Conservation (phyloP, 768 basidiomycete species). For the Lepiota brunneoincarnata region DNA sequence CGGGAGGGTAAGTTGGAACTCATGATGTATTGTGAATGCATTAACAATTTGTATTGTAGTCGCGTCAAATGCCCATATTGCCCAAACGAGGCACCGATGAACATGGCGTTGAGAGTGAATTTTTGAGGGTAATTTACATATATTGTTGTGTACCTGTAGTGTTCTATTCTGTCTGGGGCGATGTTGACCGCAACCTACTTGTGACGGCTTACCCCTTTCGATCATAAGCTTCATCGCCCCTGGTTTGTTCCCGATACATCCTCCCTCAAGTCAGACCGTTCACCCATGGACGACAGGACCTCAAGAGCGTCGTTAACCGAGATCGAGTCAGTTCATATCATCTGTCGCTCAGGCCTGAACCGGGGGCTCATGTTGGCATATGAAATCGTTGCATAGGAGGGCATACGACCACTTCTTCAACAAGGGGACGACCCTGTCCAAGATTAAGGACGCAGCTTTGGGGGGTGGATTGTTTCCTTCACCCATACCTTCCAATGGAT, state of each 20-base stretch:
- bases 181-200: background rate
- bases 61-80: slow-evolving; percentile 98
- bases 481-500: slow-evolving; percentile 28
- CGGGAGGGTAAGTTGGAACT: slow-evolving; percentile 50
- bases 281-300: background rate
- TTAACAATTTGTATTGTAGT: slow-evolving; percentile 35
- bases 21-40: slow-evolving; percentile 3
- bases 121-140: slow-evolving; percentile 39
- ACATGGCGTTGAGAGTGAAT: slow-evolving; percentile 58
- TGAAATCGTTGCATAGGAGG: slow-evolving; percentile 25
- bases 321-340: slow-evolving; percentile 15
- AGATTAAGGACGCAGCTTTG: slow-evolving; percentile 64
- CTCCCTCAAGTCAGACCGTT: background rate
- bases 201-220: background rate
- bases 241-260: background rate
- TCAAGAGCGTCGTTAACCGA: slow-evolving; percentile 4
- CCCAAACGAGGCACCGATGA: slow-evolving; percentile 69
- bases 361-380: no score
- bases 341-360: background rate
- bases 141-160: background rate
- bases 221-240: no score
- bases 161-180: no score
- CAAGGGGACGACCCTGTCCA: slow-evolving; percentile 52
- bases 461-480: slow-evolving; percentile 55
- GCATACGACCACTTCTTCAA: slow-evolving; percentile 47